phyloP scores from a whole-genome alignment of 768 basidiomycete genomes.

The Termitomyces eurrhizus region DNA sequence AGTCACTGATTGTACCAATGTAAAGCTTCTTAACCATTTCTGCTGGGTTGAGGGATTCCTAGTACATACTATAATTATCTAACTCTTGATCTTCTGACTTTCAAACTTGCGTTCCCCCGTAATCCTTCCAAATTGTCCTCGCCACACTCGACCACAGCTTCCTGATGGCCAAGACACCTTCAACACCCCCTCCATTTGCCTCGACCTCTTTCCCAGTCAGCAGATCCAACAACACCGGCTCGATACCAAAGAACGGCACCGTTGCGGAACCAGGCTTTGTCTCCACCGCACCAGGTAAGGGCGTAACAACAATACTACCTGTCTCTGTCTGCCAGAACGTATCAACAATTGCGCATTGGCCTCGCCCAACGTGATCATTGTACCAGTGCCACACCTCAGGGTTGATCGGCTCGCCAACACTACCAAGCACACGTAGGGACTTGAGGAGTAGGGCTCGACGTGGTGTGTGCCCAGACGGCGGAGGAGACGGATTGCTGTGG shows the following conservation, averaged over 20 bases:
- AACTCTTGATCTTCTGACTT: no score
- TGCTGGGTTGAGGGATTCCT: no score
- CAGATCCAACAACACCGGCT: constrained; percentile 85
- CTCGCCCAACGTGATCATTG: constrained; percentile 88
- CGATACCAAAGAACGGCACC: constrained; percentile 96
- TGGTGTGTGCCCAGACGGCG: constrained; percentile 68
- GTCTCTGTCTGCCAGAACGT: no score
- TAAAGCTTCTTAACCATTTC: no score
- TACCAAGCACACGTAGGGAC: constrained; percentile 82
- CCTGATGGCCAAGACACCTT: constrained; percentile 86
- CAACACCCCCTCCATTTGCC: constrained; percentile 83
- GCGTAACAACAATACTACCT: no score
- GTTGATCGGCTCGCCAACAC: constrained; percentile 98
- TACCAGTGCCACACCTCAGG: constrained; percentile 99
- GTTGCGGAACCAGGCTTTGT: constrained; percentile 97
- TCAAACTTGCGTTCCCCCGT: no score
- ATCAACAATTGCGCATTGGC: no score
- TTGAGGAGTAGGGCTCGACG: constrained; percentile 80
- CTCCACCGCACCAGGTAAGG: no score
- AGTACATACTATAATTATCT: no score
- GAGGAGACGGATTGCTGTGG: constrained; percentile 68
- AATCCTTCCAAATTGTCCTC: constrained; percentile 87
- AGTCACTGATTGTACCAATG: no score
- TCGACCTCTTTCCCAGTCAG: constrained; percentile 68
- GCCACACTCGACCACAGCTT: constrained; percentile 96